Conservation (phyloP, 495 filamentous ascomycete genomes). For the Chaetomium cochliodes region DNA sequence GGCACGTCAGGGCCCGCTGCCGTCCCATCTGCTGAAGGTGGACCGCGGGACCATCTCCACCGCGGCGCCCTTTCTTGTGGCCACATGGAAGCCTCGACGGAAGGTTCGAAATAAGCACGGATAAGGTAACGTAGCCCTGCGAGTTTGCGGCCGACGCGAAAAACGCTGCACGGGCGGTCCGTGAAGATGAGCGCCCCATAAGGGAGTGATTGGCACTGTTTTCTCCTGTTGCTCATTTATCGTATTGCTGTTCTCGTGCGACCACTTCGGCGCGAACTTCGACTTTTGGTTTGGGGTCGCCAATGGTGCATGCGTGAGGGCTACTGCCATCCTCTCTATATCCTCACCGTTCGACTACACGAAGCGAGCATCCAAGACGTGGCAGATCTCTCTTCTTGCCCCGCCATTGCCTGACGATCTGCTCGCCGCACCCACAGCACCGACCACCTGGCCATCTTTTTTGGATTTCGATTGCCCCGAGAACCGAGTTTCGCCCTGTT, state of each 20-base stretch:
- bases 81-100: slow-evolving; percentile 33
- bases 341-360: neutral
- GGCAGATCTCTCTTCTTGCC: neutral
- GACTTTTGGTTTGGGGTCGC: slow-evolving; percentile 1
- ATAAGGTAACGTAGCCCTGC: slow-evolving; percentile 23
- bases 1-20: too few relatives aligned
- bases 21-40: slow-evolving; percentile 3
- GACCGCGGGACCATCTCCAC: slow-evolving; percentile 26
- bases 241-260: slow-evolving; percentile 15
- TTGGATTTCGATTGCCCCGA: neutral
- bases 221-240: slow-evolving; percentile 6
- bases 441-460: neutral
- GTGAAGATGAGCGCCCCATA: slow-evolving; percentile 22
- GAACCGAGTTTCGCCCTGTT: slow-evolving; percentile 1
- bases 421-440: neutral
- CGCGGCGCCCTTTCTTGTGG: slow-evolving; percentile 30
- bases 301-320: neutral
- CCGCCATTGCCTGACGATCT: slow-evolving; percentile 3
- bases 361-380: neutral
- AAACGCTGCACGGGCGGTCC: slow-evolving; percentile 18
- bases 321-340: neutral
- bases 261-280: slow-evolving; percentile 10
- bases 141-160: slow-evolving; percentile 16
- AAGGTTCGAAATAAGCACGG: slow-evolving; percentile 12
- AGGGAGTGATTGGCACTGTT: slow-evolving; percentile 29